These are phyloP conservation scores for Sporopachydermia cereana DNA, from an alignment of 1,139 yeast genomes.

Conservation along the genomic window DNA sequence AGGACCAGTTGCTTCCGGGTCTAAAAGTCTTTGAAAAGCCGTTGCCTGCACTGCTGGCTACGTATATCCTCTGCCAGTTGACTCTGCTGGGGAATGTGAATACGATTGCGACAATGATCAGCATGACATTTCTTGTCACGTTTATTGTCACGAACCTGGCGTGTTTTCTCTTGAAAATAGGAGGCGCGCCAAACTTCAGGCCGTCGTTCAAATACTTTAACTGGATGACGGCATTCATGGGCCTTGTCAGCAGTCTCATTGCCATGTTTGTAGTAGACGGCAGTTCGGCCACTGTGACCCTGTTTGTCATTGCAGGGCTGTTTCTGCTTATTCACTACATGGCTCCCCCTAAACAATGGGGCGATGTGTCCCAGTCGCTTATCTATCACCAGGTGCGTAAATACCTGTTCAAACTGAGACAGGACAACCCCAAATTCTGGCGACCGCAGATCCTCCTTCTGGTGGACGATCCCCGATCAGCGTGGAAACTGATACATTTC, in stretches of 20 bases:
- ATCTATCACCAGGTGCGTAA: conserved; percentile 94
- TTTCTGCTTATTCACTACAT: conserved; percentile 75
- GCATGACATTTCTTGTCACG: conserved; percentile 95
- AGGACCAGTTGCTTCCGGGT: conserved; percentile 77
- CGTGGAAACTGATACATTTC: conserved; percentile 87
- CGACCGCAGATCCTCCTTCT: conserved; percentile 83
- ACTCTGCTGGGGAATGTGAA: conserved; percentile 84
- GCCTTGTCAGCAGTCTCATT: conserved; percentile 53
- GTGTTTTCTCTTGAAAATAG: conserved; percentile 73
- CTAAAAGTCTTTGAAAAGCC: conserved; percentile 50
- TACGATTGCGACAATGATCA: conserved; percentile 86
- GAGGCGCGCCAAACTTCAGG: conserved; percentile 92
- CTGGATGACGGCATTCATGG: conserved; percentile 68
- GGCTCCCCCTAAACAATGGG: conserved; percentile 94
- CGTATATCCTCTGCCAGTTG: conserved; percentile 74
- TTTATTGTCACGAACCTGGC: conserved; percentile 89
- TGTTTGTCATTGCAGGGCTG: conserved; percentile 50
- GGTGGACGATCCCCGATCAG: conserved; percentile 82
- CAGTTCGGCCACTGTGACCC: conserved; percentile 66
- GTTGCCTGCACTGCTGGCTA: conserved; percentile 49
- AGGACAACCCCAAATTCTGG: conserved; percentile 95
- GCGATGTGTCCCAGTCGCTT: conserved; percentile 89
- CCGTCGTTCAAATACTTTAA: conserved; percentile 87
- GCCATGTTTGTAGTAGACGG: conserved; percentile 97
- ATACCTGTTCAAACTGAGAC: conserved; percentile 66